Percentiles rank a stretch among this genome's conserved stretches.
Evolutionary conservation across 129 eudicot genomes (phyloP).

Genomic region (Pseudognaphalium luteoalbum): DNA sequence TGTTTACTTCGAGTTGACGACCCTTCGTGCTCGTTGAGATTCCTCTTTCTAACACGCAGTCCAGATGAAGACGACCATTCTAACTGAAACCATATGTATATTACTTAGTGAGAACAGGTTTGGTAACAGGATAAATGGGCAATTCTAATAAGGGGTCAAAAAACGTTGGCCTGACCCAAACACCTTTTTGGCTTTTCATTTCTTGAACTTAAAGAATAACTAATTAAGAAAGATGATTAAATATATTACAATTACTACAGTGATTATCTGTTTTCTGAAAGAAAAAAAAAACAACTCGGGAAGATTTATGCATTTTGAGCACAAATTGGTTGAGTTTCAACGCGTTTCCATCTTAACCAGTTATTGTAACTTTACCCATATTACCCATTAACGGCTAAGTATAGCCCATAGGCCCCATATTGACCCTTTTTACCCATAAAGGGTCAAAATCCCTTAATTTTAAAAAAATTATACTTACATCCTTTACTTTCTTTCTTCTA

Average conservation of each 20-base stretch:
- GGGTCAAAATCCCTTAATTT: background rate
- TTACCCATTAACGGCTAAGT: too few species aligned
- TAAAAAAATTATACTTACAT: slow-evolving; percentile 41
- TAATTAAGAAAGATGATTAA: too few species aligned
- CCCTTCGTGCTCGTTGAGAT: slow-evolving; percentile 49
- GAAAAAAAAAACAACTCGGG: too few species aligned
- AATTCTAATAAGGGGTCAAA: background rate
- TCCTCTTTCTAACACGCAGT: slow-evolving; percentile 61
- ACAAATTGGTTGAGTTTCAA: too few species aligned
- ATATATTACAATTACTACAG: too few species aligned
- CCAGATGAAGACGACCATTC: slow-evolving; percentile 52
- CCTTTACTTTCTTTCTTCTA: slow-evolving; percentile 55
- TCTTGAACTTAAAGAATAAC: background rate
- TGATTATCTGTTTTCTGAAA: too few species aligned
- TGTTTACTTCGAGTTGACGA: slow-evolving; percentile 55
- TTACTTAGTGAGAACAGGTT: background rate
- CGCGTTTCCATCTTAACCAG: too few species aligned
- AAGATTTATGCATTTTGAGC: too few species aligned
- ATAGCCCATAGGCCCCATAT: background rate
- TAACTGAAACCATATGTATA: slow-evolving; percentile 43
- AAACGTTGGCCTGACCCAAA: background rate
- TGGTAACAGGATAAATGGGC: background rate
- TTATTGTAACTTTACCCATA: background rate
- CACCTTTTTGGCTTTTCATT: background rate
- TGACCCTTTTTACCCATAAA: slow-evolving; percentile 6